Percentiles rank a stretch among this genome's conserved stretches.
These are phyloP conservation scores for Ophiognomonia clavigignenti-juglandacearum DNA, from an alignment of 2,329 filamentous ascomycete genomes.

Conservation along the genomic window DNA sequence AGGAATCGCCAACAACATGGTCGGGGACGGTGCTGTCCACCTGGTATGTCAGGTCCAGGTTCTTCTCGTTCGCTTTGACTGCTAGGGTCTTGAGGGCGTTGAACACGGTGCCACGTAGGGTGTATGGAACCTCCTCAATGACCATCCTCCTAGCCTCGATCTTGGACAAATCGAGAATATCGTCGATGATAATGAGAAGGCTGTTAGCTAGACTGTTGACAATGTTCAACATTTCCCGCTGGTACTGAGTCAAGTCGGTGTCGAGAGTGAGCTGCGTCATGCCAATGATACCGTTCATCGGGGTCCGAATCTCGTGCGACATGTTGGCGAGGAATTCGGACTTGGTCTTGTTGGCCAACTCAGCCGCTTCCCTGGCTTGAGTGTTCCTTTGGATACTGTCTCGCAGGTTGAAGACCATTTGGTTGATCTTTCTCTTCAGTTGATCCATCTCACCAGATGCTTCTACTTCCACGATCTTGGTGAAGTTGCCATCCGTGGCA, in stretches of 20 bases:
- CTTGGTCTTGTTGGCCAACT: conserved; percentile 96
- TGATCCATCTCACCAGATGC: conserved; percentile 99
- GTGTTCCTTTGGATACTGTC: conserved; percentile 98
- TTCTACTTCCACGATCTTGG: conserved; percentile 92
- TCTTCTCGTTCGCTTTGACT: conserved; percentile 96
- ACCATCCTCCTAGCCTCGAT: conserved; percentile 97
- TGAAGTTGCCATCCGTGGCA: conserved; percentile 95
- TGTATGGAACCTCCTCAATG: conserved; percentile 96
- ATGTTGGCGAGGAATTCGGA: conserved; percentile 98
- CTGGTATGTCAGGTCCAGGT: conserved; percentile 85
- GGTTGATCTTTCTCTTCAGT: conserved; percentile 97
- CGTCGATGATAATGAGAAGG: conserved; percentile 92
- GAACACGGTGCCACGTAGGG: conserved; percentile 89
- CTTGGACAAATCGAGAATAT: conserved; percentile 69
- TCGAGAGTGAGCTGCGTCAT: conserved; percentile 97
- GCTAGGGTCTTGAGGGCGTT: conserved; percentile 94
- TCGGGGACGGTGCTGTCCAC: conserved; percentile 92
- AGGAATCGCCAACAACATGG: conserved; percentile 92
- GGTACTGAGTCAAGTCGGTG: conserved; percentile 89
- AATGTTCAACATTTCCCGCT: conserved; percentile 97
- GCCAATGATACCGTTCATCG: conserved; percentile 95
- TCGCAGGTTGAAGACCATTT: conserved; percentile 94
- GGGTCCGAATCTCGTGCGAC: conserved; percentile 97
- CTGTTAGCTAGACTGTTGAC: conserved; percentile 96
- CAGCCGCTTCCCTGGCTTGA: conserved; percentile 89